These are phyloP conservation scores for Colletotrichum scovillei DNA, from an alignment of 2,329 filamentous ascomycete genomes.

Conservation along the genomic window DNA sequence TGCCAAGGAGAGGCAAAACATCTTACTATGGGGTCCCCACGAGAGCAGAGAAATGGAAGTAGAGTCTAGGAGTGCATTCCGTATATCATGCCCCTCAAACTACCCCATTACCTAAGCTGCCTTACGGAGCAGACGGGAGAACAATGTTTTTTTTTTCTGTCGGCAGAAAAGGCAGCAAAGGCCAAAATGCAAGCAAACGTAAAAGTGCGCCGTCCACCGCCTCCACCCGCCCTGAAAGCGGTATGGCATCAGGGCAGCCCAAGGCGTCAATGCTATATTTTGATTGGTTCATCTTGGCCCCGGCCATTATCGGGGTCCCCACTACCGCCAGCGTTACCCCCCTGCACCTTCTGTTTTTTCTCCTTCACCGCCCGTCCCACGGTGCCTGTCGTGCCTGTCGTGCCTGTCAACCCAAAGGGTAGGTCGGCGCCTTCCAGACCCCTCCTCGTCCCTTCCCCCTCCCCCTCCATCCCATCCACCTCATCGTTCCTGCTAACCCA, in stretches of 20 bases:
- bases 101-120: not conserved
- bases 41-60: not conserved
- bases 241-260: slow-evolving; percentile 34
- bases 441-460: not conserved
- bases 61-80: not conserved
- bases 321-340: not conserved
- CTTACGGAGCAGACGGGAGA: too few species aligned
- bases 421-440: not conserved
- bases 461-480: slow-evolving; percentile 6
- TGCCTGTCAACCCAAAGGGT: not conserved
- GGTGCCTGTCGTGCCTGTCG: not conserved
- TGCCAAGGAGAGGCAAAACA: not conserved
- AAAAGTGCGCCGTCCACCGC: slow-evolving; percentile 31
- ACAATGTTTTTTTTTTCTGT: slow-evolving; percentile 3
- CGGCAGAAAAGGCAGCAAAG: slow-evolving; percentile 22
- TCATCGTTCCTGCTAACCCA: not conserved
- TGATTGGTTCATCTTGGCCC: slow-evolving; percentile 7
- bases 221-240: slow-evolving; percentile 31
- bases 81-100: not conserved
- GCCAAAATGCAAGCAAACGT: not conserved
- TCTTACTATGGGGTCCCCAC: not conserved
- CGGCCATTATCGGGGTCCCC: not conserved
- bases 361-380: slow-evolving; percentile 18
- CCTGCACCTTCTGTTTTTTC: not conserved
- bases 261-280: not conserved